Evolutionary conservation across 306 rosid species (phyloP).

Genomic region (Vicia faba): DNA sequence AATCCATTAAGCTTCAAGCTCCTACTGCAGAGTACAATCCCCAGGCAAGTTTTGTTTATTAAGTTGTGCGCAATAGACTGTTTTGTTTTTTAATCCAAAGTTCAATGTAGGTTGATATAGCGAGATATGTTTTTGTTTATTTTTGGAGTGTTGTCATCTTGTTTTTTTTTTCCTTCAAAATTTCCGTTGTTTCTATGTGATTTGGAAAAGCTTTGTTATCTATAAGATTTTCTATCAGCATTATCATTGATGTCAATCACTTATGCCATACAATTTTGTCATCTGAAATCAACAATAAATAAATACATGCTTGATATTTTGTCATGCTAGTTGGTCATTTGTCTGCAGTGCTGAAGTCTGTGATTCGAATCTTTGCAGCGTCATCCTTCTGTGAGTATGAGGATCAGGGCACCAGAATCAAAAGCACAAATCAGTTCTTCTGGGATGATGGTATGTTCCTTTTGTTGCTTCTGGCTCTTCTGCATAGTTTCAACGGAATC

Average conservation of each 20-base stretch:
- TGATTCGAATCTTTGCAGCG: conserved; percentile 60
- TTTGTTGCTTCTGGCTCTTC: neutral
- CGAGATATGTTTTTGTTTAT: neutral
- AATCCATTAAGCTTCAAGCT: conserved; percentile 83
- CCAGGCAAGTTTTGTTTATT: conserved; percentile 52
- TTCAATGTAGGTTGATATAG: conserved; percentile 6
- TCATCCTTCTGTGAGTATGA: conserved; percentile 93
- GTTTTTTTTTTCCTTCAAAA: neutral
- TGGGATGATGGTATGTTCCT: conserved; percentile 79
- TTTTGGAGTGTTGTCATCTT: neutral
- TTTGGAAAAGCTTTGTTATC: conserved; percentile 9
- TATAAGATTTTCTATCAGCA: conserved; percentile 2
- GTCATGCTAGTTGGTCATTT: conserved; percentile 22
- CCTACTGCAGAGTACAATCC: conserved; percentile 97
- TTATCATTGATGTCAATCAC: conserved; percentile 14
- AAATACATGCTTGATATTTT: neutral
- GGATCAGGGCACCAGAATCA: conserved; percentile 92
- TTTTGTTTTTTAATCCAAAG: neutral
- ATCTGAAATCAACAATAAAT: conserved; percentile 12
- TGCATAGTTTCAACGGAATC: conserved; percentile 1
- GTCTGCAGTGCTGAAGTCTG: conserved; percentile 21
- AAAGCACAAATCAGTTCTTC: conserved; percentile 88
- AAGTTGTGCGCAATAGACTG: neutral
- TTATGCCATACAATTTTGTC: neutral
- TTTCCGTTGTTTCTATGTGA: neutral